Base-by-base conservation (phyloP, 2,329 filamentous ascomycete genomes). In the Hypocreales sp. region DNA sequence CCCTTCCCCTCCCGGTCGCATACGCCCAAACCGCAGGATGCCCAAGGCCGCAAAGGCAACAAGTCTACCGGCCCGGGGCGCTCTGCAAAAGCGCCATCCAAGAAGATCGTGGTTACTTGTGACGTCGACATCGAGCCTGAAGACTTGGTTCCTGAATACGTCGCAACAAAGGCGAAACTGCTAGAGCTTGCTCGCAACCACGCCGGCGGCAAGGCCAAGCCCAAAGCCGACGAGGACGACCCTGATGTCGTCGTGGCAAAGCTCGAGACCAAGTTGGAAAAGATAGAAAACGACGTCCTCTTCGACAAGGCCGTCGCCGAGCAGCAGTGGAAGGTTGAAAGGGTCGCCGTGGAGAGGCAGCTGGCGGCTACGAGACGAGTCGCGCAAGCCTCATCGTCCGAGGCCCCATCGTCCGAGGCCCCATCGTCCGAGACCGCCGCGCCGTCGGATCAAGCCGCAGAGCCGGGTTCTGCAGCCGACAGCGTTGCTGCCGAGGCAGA, bases 71-170 rank as follows among this genome's bases (percentile, higher is more conserved):
- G 41, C 7, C 53, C 37, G 19, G 32, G 31, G 4, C 37, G 36
- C 15, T 24, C 34, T 19, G 32, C 22, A 15, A 51, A 48, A 20
- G 12, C 29, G 9, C 27, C 42, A 1, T 41, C 50, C 0, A 67
- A 56, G 38, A 67, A 60, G 37, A 23, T 52, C 1, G 37, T 50
- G 3, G 51, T 69, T 6, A 57, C 59, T n/a, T 76, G 60, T 32
- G 70, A 79, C 43, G 72, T 69, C 40, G 76, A 81, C 33, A 69
- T 83, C 39, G 77, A 84, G 36, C 78, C 79, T 2, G 78, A 86
- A 35, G 67, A 78, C 22, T 58, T 87, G 31, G 60, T 86, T 15
- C 74, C 81, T 1, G 69, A 72, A 32, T 95, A 87, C 50, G 42
- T 98, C 13, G 70, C 76, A 11, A 68, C 81, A 12, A 86, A 83